Base-by-base conservation (phyloP, 805 yeast species). In the Lipomyces anomalus region DNA sequence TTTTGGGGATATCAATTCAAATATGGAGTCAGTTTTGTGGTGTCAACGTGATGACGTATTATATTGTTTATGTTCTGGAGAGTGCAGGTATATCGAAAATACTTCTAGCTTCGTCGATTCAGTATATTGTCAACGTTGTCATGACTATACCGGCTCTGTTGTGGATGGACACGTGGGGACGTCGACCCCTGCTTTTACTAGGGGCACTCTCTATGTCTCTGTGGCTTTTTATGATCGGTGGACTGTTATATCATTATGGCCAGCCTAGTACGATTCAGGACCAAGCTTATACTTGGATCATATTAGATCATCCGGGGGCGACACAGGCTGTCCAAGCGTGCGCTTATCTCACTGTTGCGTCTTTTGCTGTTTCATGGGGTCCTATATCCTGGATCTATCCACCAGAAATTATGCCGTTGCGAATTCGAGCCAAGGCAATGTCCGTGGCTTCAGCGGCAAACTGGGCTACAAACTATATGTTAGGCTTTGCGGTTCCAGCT, bases 401-500 rank as follows among this genome's bases (percentile, higher is more conserved):
- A 17, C 79, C 84, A 29, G 85, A 80, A 64, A 71, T 80, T 51
- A 72, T 76, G 57, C 74, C 83, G 5, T 71, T 76, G 59, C 73
- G 73, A 53, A 73, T 73, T 29, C 76, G 84, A 64, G 76, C 82
- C 6, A 73, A 76, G 29, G 78, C 80, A 34, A 72, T 81, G 23
- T 79, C 82, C 28, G 64, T 79, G 22, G 75, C 83, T 11, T 79
- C 85, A 5, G 78, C 81, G 47, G 69, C 78, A 46, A 80, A 80
- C 67, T 80, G 86, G 85, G 62, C 76, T 22, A 71, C 72, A 55
- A 80, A 80, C 62, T 80, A 79, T 54, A 72, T 79, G 44, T 80
- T 81, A 33, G 85, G 80, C 42, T 76, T 79, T 79, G 75, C 79
- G 54, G 78, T 83, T 1, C 87, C 86, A 22, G 69, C 75, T 35